Evolutionary conservation across 2,329 filamentous ascomycete genomes (phyloP), one percentile per base, ranked within the genome.

Genomic region (Parasarocladium wereldwijsianum): DNA sequence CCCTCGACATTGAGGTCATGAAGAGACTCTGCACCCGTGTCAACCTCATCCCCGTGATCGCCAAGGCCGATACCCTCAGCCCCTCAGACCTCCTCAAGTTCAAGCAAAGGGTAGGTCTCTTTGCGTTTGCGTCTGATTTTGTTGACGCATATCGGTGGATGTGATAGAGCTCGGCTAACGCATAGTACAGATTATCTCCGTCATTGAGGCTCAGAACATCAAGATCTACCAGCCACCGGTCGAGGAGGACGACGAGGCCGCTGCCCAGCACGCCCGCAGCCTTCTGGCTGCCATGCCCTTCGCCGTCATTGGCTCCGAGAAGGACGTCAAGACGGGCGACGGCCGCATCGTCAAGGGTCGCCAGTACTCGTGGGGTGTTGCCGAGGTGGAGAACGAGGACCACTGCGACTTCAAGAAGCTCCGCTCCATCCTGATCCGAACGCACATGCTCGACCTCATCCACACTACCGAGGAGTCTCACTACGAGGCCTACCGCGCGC

Each of bases 371-470:
- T 98, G 90, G 90, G 90, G 90, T 69, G 90, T 98, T 47, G 90
- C 90, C 38, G 90, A 98, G 60, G 90, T 98, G 31, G 90, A 98
- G 71, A 98, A 98, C 54, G 90, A 98, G 64, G 90, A 98, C 54
- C 90, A 98, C 70, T 98, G 90, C 63, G 90, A 98, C 62, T 98
- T 98, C 71, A 98, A 98, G 80, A 98, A 98, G 70, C 80, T 98
- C 40, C 86, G 90, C 48, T 93, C 87, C 28, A 96, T 98, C 49
- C 70, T 98, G 43, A 96, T 98, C 66, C 84, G 90, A 58, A 94
- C 87, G 29, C 90, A 98, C 68, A 98, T 98, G 90, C 76, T 98
- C 49, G 90, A 98, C 55, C 80, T 98, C 41, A 98, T 98, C 55
- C 90, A 98, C 69, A 98, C 92, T 40, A 98, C 90, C 44, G 90